A percentile compares a stretch with the other conserved stretches of the same genome.
phyloP scores from a whole-genome alignment of 257 asterid species.

The Paraleonurus japonicus region DNA sequence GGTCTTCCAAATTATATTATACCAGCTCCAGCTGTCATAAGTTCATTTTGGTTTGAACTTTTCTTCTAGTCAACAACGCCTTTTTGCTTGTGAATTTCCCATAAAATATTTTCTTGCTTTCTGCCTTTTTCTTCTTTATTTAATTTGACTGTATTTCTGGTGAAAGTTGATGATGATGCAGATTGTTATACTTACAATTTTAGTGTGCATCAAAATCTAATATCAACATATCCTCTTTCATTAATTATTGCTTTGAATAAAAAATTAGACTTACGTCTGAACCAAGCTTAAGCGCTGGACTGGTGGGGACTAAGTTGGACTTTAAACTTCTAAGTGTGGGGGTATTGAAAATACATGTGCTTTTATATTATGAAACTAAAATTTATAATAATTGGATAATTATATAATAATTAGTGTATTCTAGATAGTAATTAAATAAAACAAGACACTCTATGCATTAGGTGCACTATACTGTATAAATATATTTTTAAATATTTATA shows the following conservation, averaged over 20 bases:
- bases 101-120: not conserved
- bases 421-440: too few relatives aligned
- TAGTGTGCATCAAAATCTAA: too few relatives aligned
- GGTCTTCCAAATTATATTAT: constrained; percentile 4
- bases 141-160: not conserved
- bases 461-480: too few relatives aligned
- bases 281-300: not conserved
- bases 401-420: too few relatives aligned
- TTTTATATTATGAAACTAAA: too few relatives aligned
- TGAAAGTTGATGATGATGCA: not conserved
- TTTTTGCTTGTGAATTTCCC: constrained; percentile 10
- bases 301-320: not conserved
- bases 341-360: too few relatives aligned
- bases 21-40: constrained; percentile 13
- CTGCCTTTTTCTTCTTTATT: not conserved
- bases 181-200: too few relatives aligned
- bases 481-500: too few relatives aligned
- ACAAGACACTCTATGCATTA: too few relatives aligned
- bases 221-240: too few relatives aligned
- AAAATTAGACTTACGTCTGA: not conserved
- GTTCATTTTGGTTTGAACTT: not conserved
- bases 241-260: not conserved
- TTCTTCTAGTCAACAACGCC: not conserved
- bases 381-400: too few relatives aligned
- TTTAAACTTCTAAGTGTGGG: not conserved